Evolutionary conservation across 106 monocot genomes (phyloP).

Genomic region (Xerophyta viscosa): DNA sequence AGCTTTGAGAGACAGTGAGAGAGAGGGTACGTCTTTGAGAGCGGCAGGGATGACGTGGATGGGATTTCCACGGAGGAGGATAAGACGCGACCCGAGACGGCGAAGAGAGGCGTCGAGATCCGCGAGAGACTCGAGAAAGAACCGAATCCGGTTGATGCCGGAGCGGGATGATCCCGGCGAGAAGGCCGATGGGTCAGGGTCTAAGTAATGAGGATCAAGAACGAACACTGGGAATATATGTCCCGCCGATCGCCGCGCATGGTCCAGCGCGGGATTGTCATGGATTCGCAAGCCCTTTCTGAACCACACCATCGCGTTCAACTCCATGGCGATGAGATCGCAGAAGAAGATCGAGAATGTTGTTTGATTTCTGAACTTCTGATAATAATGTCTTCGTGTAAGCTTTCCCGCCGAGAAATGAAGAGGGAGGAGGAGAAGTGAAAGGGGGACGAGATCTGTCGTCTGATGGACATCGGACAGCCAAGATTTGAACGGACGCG

Average conservation of each 20-base stretch:
- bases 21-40: too few species aligned
- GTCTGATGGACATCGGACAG: slow-evolving; percentile 10
- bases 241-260: slow-evolving; percentile 22
- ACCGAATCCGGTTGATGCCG: slow-evolving; percentile 64
- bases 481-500: slow-evolving; percentile 1
- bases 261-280: slow-evolving; percentile 86
- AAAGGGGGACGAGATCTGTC: neutral
- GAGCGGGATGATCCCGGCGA: slow-evolving; percentile 67
- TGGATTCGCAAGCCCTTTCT: slow-evolving; percentile 85
- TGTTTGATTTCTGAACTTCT: too few species aligned
- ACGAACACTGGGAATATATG: slow-evolving; percentile 83
- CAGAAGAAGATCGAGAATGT: neutral
- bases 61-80: slow-evolving; percentile 60
- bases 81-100: slow-evolving; percentile 62
- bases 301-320: slow-evolving; percentile 75
- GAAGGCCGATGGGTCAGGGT: slow-evolving; percentile 52
- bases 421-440: neutral
- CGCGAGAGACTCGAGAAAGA: slow-evolving; percentile 62
- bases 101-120: slow-evolving; percentile 71
- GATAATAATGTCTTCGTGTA: too few species aligned
- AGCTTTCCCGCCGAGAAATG: neutral
- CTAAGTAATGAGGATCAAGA: slow-evolving; percentile 72
- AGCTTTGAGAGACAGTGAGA: too few species aligned
- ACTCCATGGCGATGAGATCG: slow-evolving; percentile 22
- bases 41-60: slow-evolving; percentile 18